A percentile compares a stretch with the other conserved stretches of the same genome.
Evolutionary conservation across 2,329 filamentous ascomycete species (phyloP).

Genomic region (Onygenales sp.): DNA sequence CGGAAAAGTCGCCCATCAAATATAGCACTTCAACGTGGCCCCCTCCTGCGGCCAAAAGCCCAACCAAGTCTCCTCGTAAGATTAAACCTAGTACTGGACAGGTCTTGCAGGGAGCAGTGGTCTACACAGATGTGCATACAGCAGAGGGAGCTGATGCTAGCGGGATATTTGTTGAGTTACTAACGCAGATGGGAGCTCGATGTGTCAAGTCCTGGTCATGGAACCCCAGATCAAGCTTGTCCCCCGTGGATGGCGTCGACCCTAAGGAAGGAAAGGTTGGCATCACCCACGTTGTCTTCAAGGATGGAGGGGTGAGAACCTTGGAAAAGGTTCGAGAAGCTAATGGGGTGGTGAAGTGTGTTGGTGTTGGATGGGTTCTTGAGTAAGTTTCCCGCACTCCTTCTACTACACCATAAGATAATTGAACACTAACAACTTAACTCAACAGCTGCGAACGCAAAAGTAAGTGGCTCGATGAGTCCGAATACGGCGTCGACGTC

Average conservation of each 20-base stretch:
- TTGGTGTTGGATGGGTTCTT: slow-evolving; percentile 80
- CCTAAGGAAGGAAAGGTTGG: slow-evolving; percentile 47
- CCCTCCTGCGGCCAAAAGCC: slow-evolving; percentile 10
- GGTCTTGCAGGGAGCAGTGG: slow-evolving; percentile 60
- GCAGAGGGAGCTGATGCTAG: slow-evolving; percentile 73
- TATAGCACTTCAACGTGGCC: slow-evolving; percentile 1
- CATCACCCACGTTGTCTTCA: slow-evolving; percentile 84
- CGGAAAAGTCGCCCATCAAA: not conserved
- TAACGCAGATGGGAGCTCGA: slow-evolving; percentile 71
- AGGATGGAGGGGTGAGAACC: slow-evolving; percentile 72
- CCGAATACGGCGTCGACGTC: slow-evolving; percentile 59
- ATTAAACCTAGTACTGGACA: slow-evolving; percentile 15
- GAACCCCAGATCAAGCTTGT: slow-evolving; percentile 47
- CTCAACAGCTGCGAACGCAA: slow-evolving; percentile 59
- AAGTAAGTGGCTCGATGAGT: slow-evolving; percentile 67
- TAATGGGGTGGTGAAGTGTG: slow-evolving; percentile 68
- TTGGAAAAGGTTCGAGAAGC: slow-evolving; percentile 65
- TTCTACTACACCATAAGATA: slow-evolving; percentile 8
- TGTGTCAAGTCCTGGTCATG: slow-evolving; percentile 69
- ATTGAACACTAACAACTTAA: slow-evolving; percentile 6
- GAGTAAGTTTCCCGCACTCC: slow-evolving; percentile 51
- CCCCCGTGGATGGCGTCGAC: slow-evolving; percentile 23
- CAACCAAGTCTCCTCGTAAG: slow-evolving; percentile 20
- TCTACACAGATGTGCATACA: slow-evolving; percentile 77
- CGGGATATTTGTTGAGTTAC: slow-evolving; percentile 68